Evolutionary conservation across 1,284 basidiomycete genomes (phyloP).

Genomic region (Entoloma clypeatum): DNA sequence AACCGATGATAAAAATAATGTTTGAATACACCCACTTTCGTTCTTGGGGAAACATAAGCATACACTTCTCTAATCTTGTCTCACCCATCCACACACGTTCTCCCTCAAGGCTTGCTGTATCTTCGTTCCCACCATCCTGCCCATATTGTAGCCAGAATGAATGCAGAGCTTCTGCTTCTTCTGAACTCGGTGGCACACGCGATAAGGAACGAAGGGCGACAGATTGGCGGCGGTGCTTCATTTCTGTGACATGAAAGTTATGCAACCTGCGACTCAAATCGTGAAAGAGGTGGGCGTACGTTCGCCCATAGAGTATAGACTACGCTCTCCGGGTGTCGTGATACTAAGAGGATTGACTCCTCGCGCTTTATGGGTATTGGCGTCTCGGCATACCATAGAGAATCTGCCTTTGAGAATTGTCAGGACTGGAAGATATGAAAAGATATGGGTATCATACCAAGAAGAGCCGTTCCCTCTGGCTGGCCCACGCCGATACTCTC

Average conservation of each 20-base stretch:
- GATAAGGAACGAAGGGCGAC: slow-evolving; percentile 56
- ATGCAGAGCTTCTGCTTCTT: slow-evolving; percentile 67
- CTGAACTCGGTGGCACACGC: slow-evolving; percentile 67
- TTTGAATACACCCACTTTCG: slow-evolving; percentile 54
- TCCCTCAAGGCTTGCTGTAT: slow-evolving; percentile 21
- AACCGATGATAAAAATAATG: neutral
- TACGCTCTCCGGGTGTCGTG: slow-evolving; percentile 59
- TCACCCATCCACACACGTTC: slow-evolving; percentile 62
- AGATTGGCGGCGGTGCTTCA: slow-evolving; percentile 53
- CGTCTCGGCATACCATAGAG: slow-evolving; percentile 81
- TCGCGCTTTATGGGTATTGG: slow-evolving; percentile 59
- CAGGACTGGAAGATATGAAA: slow-evolving; percentile 1
- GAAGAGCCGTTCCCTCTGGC: slow-evolving; percentile 57
- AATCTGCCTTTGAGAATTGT: slow-evolving; percentile 38
- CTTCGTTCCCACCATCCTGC: slow-evolving; percentile 31
- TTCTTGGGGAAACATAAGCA: slow-evolving; percentile 85
- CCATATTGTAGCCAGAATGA: slow-evolving; percentile 59
- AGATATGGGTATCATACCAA: slow-evolving; percentile 41
- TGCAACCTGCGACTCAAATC: neutral
- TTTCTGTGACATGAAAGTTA: slow-evolving; percentile 22
- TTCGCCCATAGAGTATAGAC: slow-evolving; percentile 65
- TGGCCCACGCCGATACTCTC: slow-evolving; percentile 51
- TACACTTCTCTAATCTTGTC: slow-evolving; percentile 60
- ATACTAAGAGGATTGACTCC: slow-evolving; percentile 64
- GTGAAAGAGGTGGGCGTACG: slow-evolving; percentile 36